phyloP scores from a whole-genome alignment of 306 rosid genomes.

The barrel medic (Medicago truncatula) region MtrunA17r5.0-ANR NC_053049.1:42636001-42636500 shows the following conservation, averaged over 20 bases:
- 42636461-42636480: slow-evolving; percentile 4
- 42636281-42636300: slow-evolving; percentile 84
- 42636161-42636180: slow-evolving; percentile 77
- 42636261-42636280: slow-evolving; percentile 98
- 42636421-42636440: slow-evolving; percentile 78
- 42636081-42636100: slow-evolving; percentile 77
- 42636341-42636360: slow-evolving; percentile 83
- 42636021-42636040: slow-evolving; percentile 64
- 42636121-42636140: slow-evolving; percentile 86
- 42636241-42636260: slow-evolving; percentile 97
- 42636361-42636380: slow-evolving; percentile 85
- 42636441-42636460: slow-evolving; percentile 44
- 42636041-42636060: slow-evolving; percentile 67
- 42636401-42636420: slow-evolving; percentile 96
- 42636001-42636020: slow-evolving; percentile 21
- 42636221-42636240: slow-evolving; percentile 93
- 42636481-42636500: slow-evolving; percentile 24
- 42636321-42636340: slow-evolving; percentile 61
- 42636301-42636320: slow-evolving; percentile 68
- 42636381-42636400: slow-evolving; percentile 80
- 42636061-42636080: slow-evolving; percentile 72
- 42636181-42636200: slow-evolving; percentile 84
- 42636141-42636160: slow-evolving; percentile 94
- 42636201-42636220: slow-evolving; percentile 73
- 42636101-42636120: slow-evolving; percentile 87